phyloP scores from a whole-genome alignment of 1,139 yeast genomes.

The Diutina pseudorugosa region DNA sequence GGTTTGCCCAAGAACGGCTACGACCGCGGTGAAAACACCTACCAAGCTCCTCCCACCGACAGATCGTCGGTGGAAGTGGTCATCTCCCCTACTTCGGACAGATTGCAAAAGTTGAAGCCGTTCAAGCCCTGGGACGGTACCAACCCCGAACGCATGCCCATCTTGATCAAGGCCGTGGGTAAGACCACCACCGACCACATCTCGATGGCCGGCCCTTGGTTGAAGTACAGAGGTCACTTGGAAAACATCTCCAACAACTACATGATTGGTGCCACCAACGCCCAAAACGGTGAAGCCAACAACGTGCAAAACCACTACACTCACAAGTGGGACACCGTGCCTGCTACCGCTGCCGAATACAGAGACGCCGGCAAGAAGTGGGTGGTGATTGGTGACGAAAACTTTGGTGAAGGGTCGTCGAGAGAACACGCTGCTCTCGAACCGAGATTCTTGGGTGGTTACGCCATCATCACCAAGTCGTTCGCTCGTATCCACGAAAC shows the following conservation, averaged over 20 bases:
- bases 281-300: constrained; percentile 95
- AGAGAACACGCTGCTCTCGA: constrained; percentile 99
- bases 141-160: constrained; percentile 82
- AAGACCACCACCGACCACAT: constrained; percentile 99
- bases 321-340: constrained; percentile 90
- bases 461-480: constrained; percentile 92
- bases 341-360: constrained; percentile 91
- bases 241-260: constrained; percentile 97
- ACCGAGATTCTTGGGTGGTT: constrained; percentile 99
- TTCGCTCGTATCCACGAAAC: constrained; percentile 82
- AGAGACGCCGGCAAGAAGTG: constrained; percentile 85
- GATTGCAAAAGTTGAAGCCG: constrained; percentile 39
- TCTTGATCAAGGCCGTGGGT: constrained; percentile 92
- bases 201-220: constrained; percentile 99
- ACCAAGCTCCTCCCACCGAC: constrained; percentile 95
- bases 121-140: constrained; percentile 83
- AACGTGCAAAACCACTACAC: constrained; percentile 80
- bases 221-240: constrained; percentile 99
- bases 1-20: constrained; percentile 91
- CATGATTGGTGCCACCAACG: constrained; percentile 98
- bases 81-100: constrained; percentile 71
- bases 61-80: constrained; percentile 64
- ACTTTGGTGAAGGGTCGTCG: constrained; percentile 99
- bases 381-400: constrained; percentile 99
- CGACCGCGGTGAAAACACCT: constrained; percentile 91